Evolutionary conservation across 2,329 filamentous ascomycete species (phyloP).

Genomic region (Colletotrichum abscissum): DNA sequence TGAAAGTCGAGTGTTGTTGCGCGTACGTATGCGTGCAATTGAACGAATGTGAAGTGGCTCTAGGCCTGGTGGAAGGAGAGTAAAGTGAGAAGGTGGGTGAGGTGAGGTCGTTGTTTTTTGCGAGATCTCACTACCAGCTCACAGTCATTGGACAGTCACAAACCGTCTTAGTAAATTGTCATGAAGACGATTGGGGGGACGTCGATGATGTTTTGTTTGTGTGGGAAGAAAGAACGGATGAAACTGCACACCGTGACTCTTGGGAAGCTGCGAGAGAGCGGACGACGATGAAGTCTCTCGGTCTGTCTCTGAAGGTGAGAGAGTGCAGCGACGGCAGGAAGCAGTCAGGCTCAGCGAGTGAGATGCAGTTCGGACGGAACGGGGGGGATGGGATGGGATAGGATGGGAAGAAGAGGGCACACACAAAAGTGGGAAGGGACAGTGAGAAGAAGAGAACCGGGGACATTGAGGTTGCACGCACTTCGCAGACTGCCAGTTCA

Average conservation of each 20-base stretch:
- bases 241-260: slow-evolving; percentile 34
- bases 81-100: slow-evolving; percentile 33
- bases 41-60: slow-evolving; percentile 35
- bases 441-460: slow-evolving; percentile 29
- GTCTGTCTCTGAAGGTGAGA: not conserved
- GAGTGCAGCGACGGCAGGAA: not conserved
- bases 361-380: slow-evolving; percentile 31
- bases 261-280: slow-evolving; percentile 16
- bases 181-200: slow-evolving; percentile 15
- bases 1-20: slow-evolving; percentile 1
- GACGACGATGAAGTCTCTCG: slow-evolving; percentile 1
- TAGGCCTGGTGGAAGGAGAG: slow-evolving; percentile 32
- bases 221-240: slow-evolving; percentile 35
- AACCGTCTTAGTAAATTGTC: slow-evolving; percentile 10
- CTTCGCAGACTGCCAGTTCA: not conserved
- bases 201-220: not conserved
- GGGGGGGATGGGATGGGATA: slow-evolving; percentile 11
- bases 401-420: not conserved
- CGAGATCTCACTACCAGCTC: slow-evolving; percentile 32
- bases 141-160: slow-evolving; percentile 19
- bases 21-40: slow-evolving; percentile 2
- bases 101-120: slow-evolving; percentile 11
- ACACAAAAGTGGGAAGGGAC: slow-evolving; percentile 27
- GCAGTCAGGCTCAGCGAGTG: slow-evolving; percentile 17
- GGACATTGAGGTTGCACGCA: slow-evolving; percentile 24